These are phyloP conservation scores for Aspergillus sp. DNA, from an alignment of 2,329 filamentous ascomycete species.

Conservation along the genomic window DNA sequence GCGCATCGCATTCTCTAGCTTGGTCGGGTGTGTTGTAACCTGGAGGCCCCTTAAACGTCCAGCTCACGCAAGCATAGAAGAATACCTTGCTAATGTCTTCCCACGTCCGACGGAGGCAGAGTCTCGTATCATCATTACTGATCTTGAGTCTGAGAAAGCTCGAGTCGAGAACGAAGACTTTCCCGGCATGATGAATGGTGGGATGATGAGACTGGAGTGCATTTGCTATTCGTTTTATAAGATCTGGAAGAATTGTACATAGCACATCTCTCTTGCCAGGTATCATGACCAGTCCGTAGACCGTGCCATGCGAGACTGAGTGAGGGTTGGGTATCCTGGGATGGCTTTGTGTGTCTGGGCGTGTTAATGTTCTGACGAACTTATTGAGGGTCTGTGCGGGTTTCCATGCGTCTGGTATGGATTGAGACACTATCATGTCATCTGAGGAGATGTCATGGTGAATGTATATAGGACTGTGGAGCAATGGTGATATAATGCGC, in stretches of 20 bases:
- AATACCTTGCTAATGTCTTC: conserved; percentile 27
- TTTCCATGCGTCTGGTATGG: background rate
- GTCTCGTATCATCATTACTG: conserved; percentile 19
- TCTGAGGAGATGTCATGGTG: background rate
- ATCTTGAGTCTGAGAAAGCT: conserved; percentile 22
- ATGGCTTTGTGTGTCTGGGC: background rate
- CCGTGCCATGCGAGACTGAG: background rate
- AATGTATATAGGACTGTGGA: background rate
- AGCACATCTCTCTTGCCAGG: conserved; percentile 6
- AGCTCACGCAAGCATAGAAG: conserved; percentile 39
- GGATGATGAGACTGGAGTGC: conserved; percentile 2
- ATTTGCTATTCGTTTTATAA: conserved; percentile 21
- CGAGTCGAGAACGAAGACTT: conserved; percentile 37
- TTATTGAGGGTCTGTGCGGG: background rate
- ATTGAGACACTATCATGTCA: background rate
- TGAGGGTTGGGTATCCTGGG: background rate
- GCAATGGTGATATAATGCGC: background rate
- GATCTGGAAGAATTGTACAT: conserved; percentile 32
- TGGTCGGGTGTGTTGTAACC: conserved; percentile 3
- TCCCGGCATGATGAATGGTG: conserved; percentile 21
- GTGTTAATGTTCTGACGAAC: conserved; percentile 5
- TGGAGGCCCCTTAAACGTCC: conserved; percentile 13
- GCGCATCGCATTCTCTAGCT: background rate
- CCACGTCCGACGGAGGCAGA: conserved; percentile 33
- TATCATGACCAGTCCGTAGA: background rate